Conservation (phyloP, 139 green algal species). For the Tetradesmus obliquus region DNA sequence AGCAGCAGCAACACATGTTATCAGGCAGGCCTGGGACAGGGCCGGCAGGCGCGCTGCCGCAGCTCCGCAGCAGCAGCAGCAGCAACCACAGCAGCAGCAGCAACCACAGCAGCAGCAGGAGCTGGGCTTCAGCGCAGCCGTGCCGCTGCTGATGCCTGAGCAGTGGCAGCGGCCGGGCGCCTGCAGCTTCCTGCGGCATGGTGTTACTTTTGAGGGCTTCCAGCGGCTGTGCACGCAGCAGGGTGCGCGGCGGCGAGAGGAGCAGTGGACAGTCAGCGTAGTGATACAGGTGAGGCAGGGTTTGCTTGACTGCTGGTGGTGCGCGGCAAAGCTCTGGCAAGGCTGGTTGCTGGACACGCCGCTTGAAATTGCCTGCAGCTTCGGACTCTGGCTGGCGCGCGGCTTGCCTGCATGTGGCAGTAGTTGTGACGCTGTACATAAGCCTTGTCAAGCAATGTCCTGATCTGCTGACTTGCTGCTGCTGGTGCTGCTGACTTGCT, state of each 20-base stretch:
- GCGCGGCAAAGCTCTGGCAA: too few species aligned
- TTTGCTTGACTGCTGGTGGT: neutral
- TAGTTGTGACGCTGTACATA: too few species aligned
- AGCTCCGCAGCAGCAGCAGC: conserved; percentile 15
- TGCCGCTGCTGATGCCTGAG: conserved; percentile 1
- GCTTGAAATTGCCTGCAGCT: too few species aligned
- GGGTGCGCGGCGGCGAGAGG: neutral
- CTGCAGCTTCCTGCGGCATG: conserved; percentile 58
- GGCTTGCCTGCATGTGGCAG: too few species aligned
- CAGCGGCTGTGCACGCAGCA: conserved; percentile 51
- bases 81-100: neutral
- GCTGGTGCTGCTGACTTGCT: neutral
- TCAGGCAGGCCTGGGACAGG: conserved; percentile 19
- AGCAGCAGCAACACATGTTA: neutral
- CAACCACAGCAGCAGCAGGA: neutral
- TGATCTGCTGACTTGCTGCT: neutral
- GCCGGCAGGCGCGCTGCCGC: neutral
- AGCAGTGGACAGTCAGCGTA: conserved; percentile 33
- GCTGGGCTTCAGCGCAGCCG: neutral
- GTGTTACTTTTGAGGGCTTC: conserved; percentile 54
- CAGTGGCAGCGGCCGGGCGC: conserved; percentile 34
- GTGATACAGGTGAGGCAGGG: conserved; percentile 19
- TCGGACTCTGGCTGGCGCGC: too few species aligned
- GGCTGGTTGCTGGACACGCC: too few species aligned
- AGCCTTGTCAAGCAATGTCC: too few species aligned